Conservation (phyloP, 257 asterid genomes). For the Jacaranda mimosifolia region DNA sequence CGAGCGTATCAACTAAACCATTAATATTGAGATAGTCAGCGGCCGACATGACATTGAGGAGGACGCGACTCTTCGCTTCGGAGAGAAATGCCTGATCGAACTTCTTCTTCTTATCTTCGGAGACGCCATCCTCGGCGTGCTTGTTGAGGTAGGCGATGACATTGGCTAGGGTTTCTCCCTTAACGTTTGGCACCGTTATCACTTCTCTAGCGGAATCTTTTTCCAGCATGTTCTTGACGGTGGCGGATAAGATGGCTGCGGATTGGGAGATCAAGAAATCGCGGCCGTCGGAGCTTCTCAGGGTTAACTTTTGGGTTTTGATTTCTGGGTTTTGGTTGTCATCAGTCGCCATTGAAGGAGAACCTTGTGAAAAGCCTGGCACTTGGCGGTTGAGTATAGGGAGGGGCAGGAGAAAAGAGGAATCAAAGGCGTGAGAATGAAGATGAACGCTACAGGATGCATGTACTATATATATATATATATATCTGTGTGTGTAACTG, state of each 20-base stretch:
- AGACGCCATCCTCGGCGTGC: not conserved
- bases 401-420: too few species aligned
- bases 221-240: slow-evolving; percentile 18
- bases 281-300: not conserved
- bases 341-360: too few species aligned
- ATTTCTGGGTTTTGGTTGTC: too few species aligned
- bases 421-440: too few species aligned
- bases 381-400: too few species aligned
- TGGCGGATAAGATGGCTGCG: not conserved
- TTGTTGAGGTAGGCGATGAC: slow-evolving; percentile 14
- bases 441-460: too few species aligned
- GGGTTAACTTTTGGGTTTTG: not conserved
- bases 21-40: slow-evolving; percentile 27
- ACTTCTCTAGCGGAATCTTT: not conserved
- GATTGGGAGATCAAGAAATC: slow-evolving; percentile 1
- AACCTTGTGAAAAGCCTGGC: too few species aligned
- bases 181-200: slow-evolving; percentile 19
- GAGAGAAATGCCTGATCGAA: slow-evolving; percentile 24
- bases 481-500: too few species aligned
- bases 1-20: not conserved
- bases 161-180: slow-evolving; percentile 4
- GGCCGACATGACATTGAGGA: slow-evolving; percentile 2
- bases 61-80: not conserved
- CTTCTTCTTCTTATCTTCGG: slow-evolving; percentile 16
- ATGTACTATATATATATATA: too few species aligned